phyloP scores from a whole-genome alignment of 1,139 yeast species.

The Candida sanyaensis region DNA sequence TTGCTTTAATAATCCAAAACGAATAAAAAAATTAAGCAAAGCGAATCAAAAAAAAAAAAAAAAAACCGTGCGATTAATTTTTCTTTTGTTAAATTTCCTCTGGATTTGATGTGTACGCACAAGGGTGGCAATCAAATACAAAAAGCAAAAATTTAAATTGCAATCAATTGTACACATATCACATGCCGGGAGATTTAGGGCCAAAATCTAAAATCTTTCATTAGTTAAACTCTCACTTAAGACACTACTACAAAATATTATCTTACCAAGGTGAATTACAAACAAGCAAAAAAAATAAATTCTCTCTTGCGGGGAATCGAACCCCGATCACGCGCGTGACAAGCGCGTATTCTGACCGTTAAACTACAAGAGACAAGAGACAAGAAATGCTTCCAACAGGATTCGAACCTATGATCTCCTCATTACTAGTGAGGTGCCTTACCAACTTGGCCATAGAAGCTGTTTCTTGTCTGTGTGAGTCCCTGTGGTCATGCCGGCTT shows the following conservation, averaged over 20 bases:
- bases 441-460: conserved; percentile 4
- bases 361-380: not conserved
- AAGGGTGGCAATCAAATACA: not conserved
- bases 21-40: not conserved
- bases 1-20: not conserved
- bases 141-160: too few relatives aligned
- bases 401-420: conserved; percentile 3
- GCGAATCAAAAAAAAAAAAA: not conserved
- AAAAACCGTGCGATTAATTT: not conserved
- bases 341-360: not conserved
- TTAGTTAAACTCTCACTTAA: too few relatives aligned
- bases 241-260: too few relatives aligned
- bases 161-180: too few relatives aligned
- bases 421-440: conserved; percentile 3
- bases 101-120: not conserved
- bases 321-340: not conserved
- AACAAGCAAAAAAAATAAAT: not conserved
- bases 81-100: not conserved
- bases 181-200: too few relatives aligned
- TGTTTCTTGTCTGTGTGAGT: not conserved
- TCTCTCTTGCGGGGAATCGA: not conserved
- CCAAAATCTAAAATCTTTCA: too few relatives aligned
- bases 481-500: too few relatives aligned
- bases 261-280: too few relatives aligned
- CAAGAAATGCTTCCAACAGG: not conserved